A percentile compares a stretch with the other conserved stretches of the same genome.
phyloP scores from a whole-genome alignment of 129 eudicot genomes.

The Solidago caesia region DNA sequence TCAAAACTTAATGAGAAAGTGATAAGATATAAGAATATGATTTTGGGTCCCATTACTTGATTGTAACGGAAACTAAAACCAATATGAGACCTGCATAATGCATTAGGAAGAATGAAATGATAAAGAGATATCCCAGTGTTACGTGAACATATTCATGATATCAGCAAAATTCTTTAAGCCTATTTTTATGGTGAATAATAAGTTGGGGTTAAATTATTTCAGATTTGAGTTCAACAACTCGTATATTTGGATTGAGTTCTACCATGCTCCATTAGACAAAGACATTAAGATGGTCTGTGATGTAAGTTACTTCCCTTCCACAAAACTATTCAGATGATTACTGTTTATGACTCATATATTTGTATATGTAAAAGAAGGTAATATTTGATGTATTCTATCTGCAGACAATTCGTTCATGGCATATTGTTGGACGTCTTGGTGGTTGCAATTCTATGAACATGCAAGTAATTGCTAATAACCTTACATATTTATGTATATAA shows the following conservation, averaged over 20 bases:
- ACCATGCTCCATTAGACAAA: slow-evolving; percentile 83
- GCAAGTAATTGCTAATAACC: slow-evolving; percentile 55
- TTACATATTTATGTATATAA: slow-evolving; percentile 8
- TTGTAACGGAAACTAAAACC: too few species aligned
- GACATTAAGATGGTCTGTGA: slow-evolving; percentile 75
- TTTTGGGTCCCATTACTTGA: too few species aligned
- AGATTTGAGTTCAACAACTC: slow-evolving; percentile 89
- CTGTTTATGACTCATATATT: not conserved
- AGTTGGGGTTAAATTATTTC: slow-evolving; percentile 19
- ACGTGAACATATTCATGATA: slow-evolving; percentile 16
- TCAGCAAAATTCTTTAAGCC: not conserved
- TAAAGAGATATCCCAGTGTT: not conserved
- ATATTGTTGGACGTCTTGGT: slow-evolving; percentile 95
- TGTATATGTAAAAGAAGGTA: not conserved
- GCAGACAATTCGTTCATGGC: slow-evolving; percentile 95
- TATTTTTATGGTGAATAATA: slow-evolving; percentile 8
- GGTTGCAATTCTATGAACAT: slow-evolving; percentile 96
- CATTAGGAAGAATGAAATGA: too few species aligned
- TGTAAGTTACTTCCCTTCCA: slow-evolving; percentile 49
- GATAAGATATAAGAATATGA: too few species aligned
- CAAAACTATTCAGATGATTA: not conserved
- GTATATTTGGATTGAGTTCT: slow-evolving; percentile 91
- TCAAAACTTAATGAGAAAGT: not conserved
- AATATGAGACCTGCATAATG: too few species aligned
- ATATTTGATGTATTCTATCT: slow-evolving; percentile 12